phyloP scores from a whole-genome alignment of 2,329 filamentous ascomycete species.

The Periconia sp. region DNA sequence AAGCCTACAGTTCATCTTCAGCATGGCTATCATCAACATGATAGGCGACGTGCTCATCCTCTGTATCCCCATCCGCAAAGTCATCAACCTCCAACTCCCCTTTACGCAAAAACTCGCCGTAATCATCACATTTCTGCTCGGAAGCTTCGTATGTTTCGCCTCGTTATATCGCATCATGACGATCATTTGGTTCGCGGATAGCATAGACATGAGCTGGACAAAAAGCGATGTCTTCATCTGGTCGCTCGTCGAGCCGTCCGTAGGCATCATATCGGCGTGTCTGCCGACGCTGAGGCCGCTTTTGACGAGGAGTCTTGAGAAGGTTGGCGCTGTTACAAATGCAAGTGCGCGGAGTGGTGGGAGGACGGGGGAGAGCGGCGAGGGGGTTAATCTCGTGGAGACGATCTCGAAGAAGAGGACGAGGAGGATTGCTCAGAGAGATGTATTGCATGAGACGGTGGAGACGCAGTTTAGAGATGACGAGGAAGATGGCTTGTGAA shows the following conservation, averaged over 20 bases:
- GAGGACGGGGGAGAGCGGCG: neutral
- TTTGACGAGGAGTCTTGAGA: constrained; percentile 13
- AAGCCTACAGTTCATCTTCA: constrained; percentile 24
- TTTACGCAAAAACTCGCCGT: constrained; percentile 26
- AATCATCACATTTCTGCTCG: constrained; percentile 24
- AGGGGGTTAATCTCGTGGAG: constrained; percentile 14
- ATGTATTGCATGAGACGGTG: constrained; percentile 15
- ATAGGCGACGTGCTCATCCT: constrained; percentile 23
- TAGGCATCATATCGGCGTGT: constrained; percentile 31
- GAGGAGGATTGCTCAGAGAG: constrained; percentile 17
- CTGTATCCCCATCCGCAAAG: constrained; percentile 11
- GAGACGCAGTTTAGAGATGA: neutral
- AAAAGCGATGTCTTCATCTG: constrained; percentile 33
- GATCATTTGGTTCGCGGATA: constrained; percentile 18
- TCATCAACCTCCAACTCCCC: constrained; percentile 15
- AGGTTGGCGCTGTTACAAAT: neutral
- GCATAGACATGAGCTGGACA: constrained; percentile 27
- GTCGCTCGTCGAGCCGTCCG: constrained; percentile 25
- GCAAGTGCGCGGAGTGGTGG: neutral
- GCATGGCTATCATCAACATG: constrained; percentile 25
- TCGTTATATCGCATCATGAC: constrained; percentile 31
- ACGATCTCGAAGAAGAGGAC: constrained; percentile 25
- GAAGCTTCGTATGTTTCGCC: constrained; percentile 30
- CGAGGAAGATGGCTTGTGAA: neutral
- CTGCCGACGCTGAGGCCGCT: constrained; percentile 25